Evolutionary conservation across 2,329 filamentous ascomycete species (phyloP).

Genomic region (Colletotrichum lentis): DNA sequence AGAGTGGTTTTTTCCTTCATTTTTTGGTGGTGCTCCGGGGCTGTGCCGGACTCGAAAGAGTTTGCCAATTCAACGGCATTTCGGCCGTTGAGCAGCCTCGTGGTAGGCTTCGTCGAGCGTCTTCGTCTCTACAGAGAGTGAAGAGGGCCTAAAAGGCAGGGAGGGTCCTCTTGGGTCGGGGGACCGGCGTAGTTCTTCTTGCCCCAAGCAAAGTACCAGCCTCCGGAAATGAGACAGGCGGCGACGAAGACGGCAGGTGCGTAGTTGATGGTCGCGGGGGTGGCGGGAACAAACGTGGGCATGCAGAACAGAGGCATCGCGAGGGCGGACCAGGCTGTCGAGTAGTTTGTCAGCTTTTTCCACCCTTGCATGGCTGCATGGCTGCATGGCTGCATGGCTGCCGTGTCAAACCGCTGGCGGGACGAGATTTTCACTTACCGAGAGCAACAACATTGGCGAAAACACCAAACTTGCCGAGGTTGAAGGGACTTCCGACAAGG

Average conservation of each 20-base stretch:
- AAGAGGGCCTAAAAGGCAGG: constrained; percentile 38
- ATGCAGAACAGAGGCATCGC: constrained; percentile 79
- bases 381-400: no score
- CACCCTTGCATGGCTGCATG: no score
- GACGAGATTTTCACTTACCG: constrained; percentile 55
- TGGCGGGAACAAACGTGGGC: constrained; percentile 70
- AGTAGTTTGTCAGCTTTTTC: constrained; percentile 41
- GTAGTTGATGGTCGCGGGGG: constrained; percentile 71
- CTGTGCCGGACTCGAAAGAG: neutral
- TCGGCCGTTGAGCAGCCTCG: neutral
- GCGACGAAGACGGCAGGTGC: constrained; percentile 77
- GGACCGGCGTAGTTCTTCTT: constrained; percentile 73
- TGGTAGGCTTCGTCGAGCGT: neutral
- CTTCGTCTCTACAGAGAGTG: neutral
- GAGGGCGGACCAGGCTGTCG: constrained; percentile 70
- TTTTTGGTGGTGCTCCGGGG: neutral
- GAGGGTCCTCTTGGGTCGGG: constrained; percentile 53
- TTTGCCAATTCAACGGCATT: neutral
- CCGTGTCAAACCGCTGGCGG: constrained; percentile 5
- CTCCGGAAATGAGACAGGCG: constrained; percentile 66
- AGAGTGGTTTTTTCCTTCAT: no score
- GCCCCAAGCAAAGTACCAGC: constrained; percentile 76
- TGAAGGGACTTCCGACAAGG: constrained; percentile 64
- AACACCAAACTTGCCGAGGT: constrained; percentile 68
- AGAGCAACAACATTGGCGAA: constrained; percentile 71